Evolutionary conservation across 1,139 yeast genomes (phyloP), one percentile per base, ranked within the genome.

Genomic region (Suhomyces coccinellae): DNA sequence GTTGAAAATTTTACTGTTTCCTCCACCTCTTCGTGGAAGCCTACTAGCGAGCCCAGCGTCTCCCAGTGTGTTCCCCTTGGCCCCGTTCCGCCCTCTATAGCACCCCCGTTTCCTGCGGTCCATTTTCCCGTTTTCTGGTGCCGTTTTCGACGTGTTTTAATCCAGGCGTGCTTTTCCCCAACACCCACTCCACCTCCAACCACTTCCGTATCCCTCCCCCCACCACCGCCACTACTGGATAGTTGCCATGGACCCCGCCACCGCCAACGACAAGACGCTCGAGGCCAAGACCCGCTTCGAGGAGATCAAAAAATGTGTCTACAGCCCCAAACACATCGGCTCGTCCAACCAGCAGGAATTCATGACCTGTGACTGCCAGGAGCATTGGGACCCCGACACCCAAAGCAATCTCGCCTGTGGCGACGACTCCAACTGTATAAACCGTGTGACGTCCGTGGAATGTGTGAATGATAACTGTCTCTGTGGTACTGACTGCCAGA

Each of bases 311-410:
- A 77, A 76, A 46, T 85, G 93, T 58, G 73, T 79, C 9, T 90
- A 90, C 59, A 71, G 79, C 30, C 69, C 69, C 47, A 84, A 81
- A 57, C 52, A 57, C 36, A 65, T 87, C 17, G 97, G 96, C 2
- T 69, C 74, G 40, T 77, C 90, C 3, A 87, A 87, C 31, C 85
- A 82, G 57, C 79, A 77, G 51, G 91, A 86, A 56, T 78, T 77
- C 55, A 89, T 93, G 95, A 81, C 93, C 15, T 93, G 99, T 73
- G 97, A 90, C 58, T 93, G 99, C 72, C 62, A 57, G 30, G 83
- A 79, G 51, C 63, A 71, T 3, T 71, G 77, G 73, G 75, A 72
- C 53, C 49, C 64, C 12, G 56, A 52, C 3, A 36, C 49, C 22
- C 58, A 62, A 50, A 49, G 33, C 33, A 89, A 89, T 60, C 54